A percentile compares a stretch with the other conserved stretches of the same genome.
Evolutionary conservation across 2,329 filamentous ascomycete genomes (phyloP).

Genomic region (Thermothelomyces thermophilus): DNA sequence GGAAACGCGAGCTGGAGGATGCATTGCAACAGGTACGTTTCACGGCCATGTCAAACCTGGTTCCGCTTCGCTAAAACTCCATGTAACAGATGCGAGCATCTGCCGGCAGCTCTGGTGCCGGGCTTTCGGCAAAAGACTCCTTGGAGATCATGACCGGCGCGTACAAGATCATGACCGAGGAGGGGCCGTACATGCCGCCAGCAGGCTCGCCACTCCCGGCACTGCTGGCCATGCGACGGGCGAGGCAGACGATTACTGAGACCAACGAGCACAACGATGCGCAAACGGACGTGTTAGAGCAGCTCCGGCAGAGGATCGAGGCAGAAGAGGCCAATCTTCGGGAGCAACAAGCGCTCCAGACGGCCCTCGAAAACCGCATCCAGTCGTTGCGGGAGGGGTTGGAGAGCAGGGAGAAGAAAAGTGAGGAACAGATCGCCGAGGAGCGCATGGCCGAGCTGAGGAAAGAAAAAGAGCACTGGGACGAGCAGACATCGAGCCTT

Average conservation of each 20-base stretch:
- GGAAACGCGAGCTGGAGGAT: conserved; percentile 42
- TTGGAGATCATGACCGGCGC: conserved; percentile 53
- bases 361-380: conserved; percentile 52
- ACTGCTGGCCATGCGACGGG: conserved; percentile 63
- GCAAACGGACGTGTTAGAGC: conserved; percentile 37
- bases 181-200: conserved; percentile 59
- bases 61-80: conserved; percentile 5
- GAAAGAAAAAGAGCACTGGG: conserved; percentile 52
- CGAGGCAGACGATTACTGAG: conserved; percentile 57
- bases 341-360: conserved; percentile 50
- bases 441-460: conserved; percentile 57
- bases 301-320: conserved; percentile 43
- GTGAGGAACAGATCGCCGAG: conserved; percentile 53
- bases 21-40: conserved; percentile 24
- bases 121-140: conserved; percentile 29
- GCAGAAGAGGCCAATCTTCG: conserved; percentile 43
- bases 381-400: conserved; percentile 51
- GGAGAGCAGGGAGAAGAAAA: conserved; percentile 50
- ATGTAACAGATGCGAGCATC: conserved; percentile 17
- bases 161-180: conserved; percentile 56
- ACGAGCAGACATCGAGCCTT: conserved; percentile 53
- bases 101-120: conserved; percentile 11
- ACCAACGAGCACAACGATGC: conserved; percentile 52
- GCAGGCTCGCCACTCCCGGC: conserved; percentile 63
- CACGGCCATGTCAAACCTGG: not conserved